phyloP scores from a whole-genome alignment of 1,139 yeast genomes.

The Taphrina sp. region DNA sequence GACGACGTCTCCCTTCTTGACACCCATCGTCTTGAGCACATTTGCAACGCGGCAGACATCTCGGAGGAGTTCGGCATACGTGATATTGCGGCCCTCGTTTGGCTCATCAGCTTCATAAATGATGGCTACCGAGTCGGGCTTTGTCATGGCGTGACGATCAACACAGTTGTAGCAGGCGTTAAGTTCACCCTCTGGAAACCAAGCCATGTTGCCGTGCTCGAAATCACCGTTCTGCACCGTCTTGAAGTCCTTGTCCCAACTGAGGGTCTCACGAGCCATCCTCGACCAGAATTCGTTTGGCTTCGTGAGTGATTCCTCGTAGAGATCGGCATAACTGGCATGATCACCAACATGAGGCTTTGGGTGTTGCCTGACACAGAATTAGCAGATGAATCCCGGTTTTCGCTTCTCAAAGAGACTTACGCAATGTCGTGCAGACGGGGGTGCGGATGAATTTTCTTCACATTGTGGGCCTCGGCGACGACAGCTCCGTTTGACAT shows the following conservation, averaged over 20 bases:
- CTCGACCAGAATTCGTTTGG: slow-evolving; percentile 86
- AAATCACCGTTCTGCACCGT: slow-evolving; percentile 70
- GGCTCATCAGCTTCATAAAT: slow-evolving; percentile 96
- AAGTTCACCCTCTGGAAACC: slow-evolving; percentile 92
- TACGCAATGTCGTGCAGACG: slow-evolving; percentile 63
- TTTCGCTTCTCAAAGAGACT: neutral
- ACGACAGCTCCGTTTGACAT: slow-evolving; percentile 49
- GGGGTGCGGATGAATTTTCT: slow-evolving; percentile 62
- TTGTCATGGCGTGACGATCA: slow-evolving; percentile 86
- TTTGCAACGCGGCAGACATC: slow-evolving; percentile 89
- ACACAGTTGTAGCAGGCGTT: slow-evolving; percentile 95
- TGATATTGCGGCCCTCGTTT: slow-evolving; percentile 62
- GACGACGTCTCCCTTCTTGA: slow-evolving; percentile 89
- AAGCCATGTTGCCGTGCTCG: slow-evolving; percentile 75
- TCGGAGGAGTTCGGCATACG: slow-evolving; percentile 80
- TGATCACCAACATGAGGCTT: slow-evolving; percentile 49
- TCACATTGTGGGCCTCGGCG: slow-evolving; percentile 75
- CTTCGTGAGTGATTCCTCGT: slow-evolving; percentile 71
- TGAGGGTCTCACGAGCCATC: slow-evolving; percentile 70
- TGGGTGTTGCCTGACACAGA: slow-evolving; percentile 42
- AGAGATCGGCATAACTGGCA: slow-evolving; percentile 71
- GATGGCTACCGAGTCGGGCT: slow-evolving; percentile 80
- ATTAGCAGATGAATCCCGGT: slow-evolving; percentile 57
- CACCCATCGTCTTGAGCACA: slow-evolving; percentile 81
- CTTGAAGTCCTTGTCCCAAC: slow-evolving; percentile 82